Evolutionary conservation across 2,329 filamentous ascomycete genomes (phyloP), one percentile per base, ranked within the genome.

Genomic region (Camillea tinctor): DNA sequence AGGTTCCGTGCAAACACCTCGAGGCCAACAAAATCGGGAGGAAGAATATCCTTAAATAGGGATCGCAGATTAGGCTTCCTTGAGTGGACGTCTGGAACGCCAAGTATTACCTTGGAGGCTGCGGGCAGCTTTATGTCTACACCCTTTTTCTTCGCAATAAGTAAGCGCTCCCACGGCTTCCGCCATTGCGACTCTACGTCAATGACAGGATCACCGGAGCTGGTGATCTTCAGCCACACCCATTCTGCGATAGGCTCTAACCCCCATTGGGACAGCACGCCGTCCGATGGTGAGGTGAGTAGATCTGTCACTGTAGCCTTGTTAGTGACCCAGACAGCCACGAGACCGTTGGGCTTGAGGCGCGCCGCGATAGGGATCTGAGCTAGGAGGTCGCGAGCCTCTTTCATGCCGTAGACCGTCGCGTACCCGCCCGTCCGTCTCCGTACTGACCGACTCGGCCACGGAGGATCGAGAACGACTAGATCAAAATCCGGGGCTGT

Each of bases 241-340:
- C 91, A 94, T 71, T 93, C 89, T 54, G 88, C 84, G 0, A 85
- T 78, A 11, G 85, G 70, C 55, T 87, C 81, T 0, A 94, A 75
- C 22, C 85, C 88, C 89, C 89, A 92, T 36, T 78, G 74, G 6
- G 83, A 80, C 64, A 93, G 89, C 1, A 93, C 64, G 1, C 88
- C 88, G 1, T 87, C 87, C 1, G 76, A 72, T 0, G 80, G 77
- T 0, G 79, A 78, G 0, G 75, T 79, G 56, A 87, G 71, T 13
- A 92, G 75, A 4, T 85, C 80, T 21, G 84, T 74, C 2, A 86
- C 78, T 21, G 84, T 79, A 1, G 81, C 75, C 64, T 88, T 91
- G 74, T 94, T 94, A 54, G 91, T 94, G 58, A 93, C 81, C 91
- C 91, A 94, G 20, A 94, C 75, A 19, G 84, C 90, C 0, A 93